Conservation (phyloP, 176 grass and related monocot species). For the Bromus sterilis region DNA sequence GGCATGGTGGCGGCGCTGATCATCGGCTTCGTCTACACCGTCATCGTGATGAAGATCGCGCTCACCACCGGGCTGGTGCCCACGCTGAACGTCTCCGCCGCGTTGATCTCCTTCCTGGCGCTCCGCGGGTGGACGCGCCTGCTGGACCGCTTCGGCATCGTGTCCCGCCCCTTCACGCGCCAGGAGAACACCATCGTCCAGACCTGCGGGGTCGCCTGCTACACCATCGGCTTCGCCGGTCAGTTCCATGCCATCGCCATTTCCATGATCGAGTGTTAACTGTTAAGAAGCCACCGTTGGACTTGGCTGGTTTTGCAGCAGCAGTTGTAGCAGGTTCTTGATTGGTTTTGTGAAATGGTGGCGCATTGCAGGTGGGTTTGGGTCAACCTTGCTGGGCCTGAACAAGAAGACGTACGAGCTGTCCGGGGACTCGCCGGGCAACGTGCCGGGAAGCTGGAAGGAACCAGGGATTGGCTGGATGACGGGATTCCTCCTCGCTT, state of each 20-base stretch:
- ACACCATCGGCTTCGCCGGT: conserved; percentile 82
- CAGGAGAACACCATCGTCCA: conserved; percentile 93
- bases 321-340: background rate
- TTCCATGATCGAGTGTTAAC: no score
- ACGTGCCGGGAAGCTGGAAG: conserved; percentile 82
- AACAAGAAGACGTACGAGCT: conserved; percentile 90
- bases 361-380: conserved; percentile 65
- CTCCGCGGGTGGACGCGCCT: conserved; percentile 68
- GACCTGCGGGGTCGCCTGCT: conserved; percentile 94
- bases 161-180: conserved; percentile 62
- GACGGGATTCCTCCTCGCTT: conserved; percentile 46
- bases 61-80: conserved; percentile 81
- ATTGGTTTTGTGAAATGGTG: background rate
- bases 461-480: conserved; percentile 89
- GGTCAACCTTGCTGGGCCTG: conserved; percentile 67
- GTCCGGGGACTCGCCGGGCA: conserved; percentile 54
- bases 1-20: conserved; percentile 53
- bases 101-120: conserved; percentile 66
- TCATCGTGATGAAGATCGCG: conserved; percentile 89
- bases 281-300: no score
- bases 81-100: conserved; percentile 93
- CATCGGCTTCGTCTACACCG: conserved; percentile 65
- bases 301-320: background rate
- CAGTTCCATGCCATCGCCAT: background rate
- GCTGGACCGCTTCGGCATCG: conserved; percentile 48